These are phyloP conservation scores for Cytospora schulzeri DNA, from an alignment of 2,329 filamentous ascomycete species.

Conservation along the genomic window DNA sequence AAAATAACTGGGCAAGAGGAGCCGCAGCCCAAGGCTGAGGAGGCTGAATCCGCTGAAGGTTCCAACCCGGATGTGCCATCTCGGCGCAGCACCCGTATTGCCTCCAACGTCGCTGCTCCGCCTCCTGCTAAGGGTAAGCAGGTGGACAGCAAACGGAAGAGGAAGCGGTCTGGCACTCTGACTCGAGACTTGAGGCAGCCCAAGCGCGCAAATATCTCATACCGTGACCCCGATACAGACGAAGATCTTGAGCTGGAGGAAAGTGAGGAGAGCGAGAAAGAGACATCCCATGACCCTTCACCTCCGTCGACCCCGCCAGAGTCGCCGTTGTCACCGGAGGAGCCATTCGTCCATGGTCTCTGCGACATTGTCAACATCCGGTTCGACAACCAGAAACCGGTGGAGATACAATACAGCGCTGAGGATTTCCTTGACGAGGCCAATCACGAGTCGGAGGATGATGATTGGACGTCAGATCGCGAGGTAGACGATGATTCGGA, in stretches of 20 bases:
- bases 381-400: conserved; percentile 75
- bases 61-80: conserved; percentile 9
- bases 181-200: conserved; percentile 23
- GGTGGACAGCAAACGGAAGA: conserved; percentile 18
- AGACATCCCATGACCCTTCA: conserved; percentile 22
- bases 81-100: conserved; percentile 37
- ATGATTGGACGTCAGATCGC: conserved; percentile 50
- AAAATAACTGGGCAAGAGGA: background rate
- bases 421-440: conserved; percentile 67
- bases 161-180: conserved; percentile 14
- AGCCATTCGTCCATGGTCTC: conserved; percentile 61
- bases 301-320: conserved; percentile 17
- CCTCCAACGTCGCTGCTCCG: conserved; percentile 28
- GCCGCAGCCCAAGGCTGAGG: conserved; percentile 5
- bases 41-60: background rate
- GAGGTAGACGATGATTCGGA: conserved; percentile 62
- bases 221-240: conserved; percentile 25
- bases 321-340: conserved; percentile 11
- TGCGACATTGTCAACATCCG: conserved; percentile 71
- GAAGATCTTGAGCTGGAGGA: conserved; percentile 26
- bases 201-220: conserved; percentile 23
- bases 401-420: conserved; percentile 69
- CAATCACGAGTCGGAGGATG: conserved; percentile 57
- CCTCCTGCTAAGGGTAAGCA: background rate
- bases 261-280: conserved; percentile 26